Conservation (phyloP, 1,139 yeast species). For the Sugiyamaella novakii region DNA sequence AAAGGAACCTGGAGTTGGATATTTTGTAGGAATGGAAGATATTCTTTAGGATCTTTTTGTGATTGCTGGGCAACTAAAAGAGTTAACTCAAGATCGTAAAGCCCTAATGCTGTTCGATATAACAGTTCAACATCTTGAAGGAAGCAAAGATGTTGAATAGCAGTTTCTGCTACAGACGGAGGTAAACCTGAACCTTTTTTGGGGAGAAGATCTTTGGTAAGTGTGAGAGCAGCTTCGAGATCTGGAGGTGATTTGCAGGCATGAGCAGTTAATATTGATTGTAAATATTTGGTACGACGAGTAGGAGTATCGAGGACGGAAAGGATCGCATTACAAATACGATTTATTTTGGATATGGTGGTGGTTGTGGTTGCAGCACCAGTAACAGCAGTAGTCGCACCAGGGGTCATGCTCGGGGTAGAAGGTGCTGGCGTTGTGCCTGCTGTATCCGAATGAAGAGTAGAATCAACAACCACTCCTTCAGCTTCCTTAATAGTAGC, state of each 20-base stretch:
- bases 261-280: conserved; percentile 84
- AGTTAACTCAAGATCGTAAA: conserved; percentile 80
- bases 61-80: conserved; percentile 90
- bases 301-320: conserved; percentile 48
- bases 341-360: conserved; percentile 58
- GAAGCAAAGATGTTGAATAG: conserved; percentile 82
- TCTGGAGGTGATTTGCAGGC: conserved; percentile 92
- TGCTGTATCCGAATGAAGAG: too few species aligned
- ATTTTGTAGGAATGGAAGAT: conserved; percentile 84
- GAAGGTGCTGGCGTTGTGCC: background rate
- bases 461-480: background rate
- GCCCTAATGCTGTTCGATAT: conserved; percentile 76
- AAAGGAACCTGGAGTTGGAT: conserved; percentile 67
- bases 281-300: conserved; percentile 53
- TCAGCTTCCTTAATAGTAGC: conserved; percentile 53
- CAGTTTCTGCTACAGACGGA: conserved; percentile 47
- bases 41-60: conserved; percentile 97
- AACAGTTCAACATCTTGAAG: conserved; percentile 84
- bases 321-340: conserved; percentile 71
- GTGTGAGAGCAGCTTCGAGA: conserved; percentile 66
- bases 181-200: conserved; percentile 32
- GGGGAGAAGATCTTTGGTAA: conserved; percentile 50
- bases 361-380: conserved; percentile 23
- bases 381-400: conserved; percentile 34
- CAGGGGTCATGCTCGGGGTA: background rate